phyloP scores from a whole-genome alignment of 2,329 filamentous ascomycete genomes.

The Cytospora mali region DNA sequence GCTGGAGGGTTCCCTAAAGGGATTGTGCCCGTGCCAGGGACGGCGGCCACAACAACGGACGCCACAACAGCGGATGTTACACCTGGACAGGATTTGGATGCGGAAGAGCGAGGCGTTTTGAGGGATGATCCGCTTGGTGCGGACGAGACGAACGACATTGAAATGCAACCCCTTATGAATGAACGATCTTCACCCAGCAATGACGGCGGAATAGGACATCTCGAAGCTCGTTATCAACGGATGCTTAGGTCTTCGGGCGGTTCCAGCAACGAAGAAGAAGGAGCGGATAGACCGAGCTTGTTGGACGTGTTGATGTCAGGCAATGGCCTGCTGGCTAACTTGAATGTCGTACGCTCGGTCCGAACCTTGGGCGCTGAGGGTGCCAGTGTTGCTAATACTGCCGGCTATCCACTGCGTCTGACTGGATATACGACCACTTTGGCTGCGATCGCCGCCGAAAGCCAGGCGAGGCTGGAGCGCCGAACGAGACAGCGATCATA shows the following conservation, averaged over 20 bases:
- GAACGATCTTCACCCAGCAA: slow-evolving; percentile 28
- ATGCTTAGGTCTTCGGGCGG: slow-evolving; percentile 30
- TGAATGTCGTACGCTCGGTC: slow-evolving; percentile 55
- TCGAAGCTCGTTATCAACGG: slow-evolving; percentile 25
- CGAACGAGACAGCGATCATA: slow-evolving; percentile 28
- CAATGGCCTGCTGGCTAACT: slow-evolving; percentile 56
- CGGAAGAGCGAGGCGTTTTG: slow-evolving; percentile 57
- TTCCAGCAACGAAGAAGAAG: slow-evolving; percentile 30
- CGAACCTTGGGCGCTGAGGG: slow-evolving; percentile 50
- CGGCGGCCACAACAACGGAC: slow-evolving; percentile 26
- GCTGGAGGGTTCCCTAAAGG: slow-evolving; percentile 26
- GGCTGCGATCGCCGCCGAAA: slow-evolving; percentile 53
- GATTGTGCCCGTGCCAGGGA: slow-evolving; percentile 33
- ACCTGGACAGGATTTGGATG: slow-evolving; percentile 53
- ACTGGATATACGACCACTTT: slow-evolving; percentile 57
- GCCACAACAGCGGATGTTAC: slow-evolving; percentile 25
- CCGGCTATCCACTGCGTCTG: slow-evolving; percentile 56
- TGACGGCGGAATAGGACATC: slow-evolving; percentile 32
- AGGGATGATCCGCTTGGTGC: slow-evolving; percentile 41
- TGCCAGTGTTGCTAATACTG: slow-evolving; percentile 41
- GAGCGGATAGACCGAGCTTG: slow-evolving; percentile 42
- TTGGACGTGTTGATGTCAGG: slow-evolving; percentile 57
- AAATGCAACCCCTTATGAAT: slow-evolving; percentile 44
- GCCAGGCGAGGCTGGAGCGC: slow-evolving; percentile 39
- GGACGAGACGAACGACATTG: slow-evolving; percentile 48